Percentiles rank a stretch among this genome's conserved stretches.
These are phyloP conservation scores for Psilocybe cyanescens DNA, from an alignment of 768 basidiomycete species.

Conservation along the genomic window DNA sequence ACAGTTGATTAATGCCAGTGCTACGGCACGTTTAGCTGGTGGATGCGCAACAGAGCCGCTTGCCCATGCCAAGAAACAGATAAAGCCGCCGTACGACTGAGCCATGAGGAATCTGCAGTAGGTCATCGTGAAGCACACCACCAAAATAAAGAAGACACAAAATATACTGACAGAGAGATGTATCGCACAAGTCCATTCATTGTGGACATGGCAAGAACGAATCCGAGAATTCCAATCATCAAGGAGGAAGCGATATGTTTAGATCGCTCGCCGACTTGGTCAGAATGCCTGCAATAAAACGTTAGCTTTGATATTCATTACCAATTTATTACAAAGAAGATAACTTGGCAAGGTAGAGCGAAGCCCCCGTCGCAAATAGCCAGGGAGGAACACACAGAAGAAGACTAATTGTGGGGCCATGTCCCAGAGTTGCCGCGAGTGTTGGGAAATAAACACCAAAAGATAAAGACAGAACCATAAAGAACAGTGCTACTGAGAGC, in stretches of 20 bases:
- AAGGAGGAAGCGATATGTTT: constrained; percentile 66
- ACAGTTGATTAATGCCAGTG: constrained; percentile 81
- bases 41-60: constrained; percentile 60
- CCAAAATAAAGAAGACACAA: neutral
- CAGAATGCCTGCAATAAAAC: constrained; percentile 62
- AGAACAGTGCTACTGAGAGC: constrained; percentile 66
- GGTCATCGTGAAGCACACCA: neutral
- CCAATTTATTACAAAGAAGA: constrained; percentile 10
- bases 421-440: constrained; percentile 73
- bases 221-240: constrained; percentile 70
- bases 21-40: constrained; percentile 87
- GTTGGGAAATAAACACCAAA: constrained; percentile 88
- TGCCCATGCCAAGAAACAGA: constrained; percentile 62
- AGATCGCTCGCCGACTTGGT: constrained; percentile 75
- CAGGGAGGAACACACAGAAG: constrained; percentile 86
- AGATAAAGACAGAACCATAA: constrained; percentile 63
- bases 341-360: constrained; percentile 55
- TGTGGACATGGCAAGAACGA: constrained; percentile 71
- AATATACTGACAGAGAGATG: constrained; percentile 54
- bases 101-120: constrained; percentile 72
- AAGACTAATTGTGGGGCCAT: constrained; percentile 64
- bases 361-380: constrained; percentile 62
- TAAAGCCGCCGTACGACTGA: constrained; percentile 72
- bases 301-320: neutral
- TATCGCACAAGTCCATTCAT: constrained; percentile 74